Percentiles rank a stretch among this genome's conserved stretches.
These are phyloP conservation scores for Meyerozyma guilliermondii DNA, from an alignment of 1,139 yeast species.

Conservation along the genomic window DNA sequence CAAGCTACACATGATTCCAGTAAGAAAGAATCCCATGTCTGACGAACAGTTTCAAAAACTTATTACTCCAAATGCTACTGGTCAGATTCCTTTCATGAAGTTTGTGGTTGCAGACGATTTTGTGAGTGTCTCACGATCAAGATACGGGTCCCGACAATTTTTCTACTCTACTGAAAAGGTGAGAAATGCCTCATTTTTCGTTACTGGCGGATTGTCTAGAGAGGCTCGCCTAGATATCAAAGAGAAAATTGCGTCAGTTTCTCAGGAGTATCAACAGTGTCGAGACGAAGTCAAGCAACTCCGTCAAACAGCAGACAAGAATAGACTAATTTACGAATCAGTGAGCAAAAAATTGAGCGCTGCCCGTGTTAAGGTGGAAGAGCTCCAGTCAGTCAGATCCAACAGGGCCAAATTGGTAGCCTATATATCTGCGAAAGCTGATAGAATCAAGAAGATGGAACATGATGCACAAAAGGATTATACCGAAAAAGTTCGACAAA, in stretches of 20 bases:
- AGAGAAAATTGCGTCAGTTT: slow-evolving; percentile 10
- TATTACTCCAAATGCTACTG: slow-evolving; percentile 25
- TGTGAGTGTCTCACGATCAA: slow-evolving; percentile 48
- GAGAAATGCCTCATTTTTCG: slow-evolving; percentile 30
- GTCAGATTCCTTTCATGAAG: slow-evolving; percentile 42
- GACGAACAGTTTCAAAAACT: slow-evolving; percentile 35
- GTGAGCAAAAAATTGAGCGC: slow-evolving; percentile 5
- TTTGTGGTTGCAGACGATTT: slow-evolving; percentile 58
- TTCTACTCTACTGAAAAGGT: slow-evolving; percentile 36
- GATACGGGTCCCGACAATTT: slow-evolving; percentile 52
- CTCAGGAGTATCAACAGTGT: slow-evolving; percentile 11
- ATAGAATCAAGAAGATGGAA: slow-evolving; percentile 21
- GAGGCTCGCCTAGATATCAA: slow-evolving; percentile 22
- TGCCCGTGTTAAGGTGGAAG: slow-evolving; percentile 2
- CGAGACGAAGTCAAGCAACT: slow-evolving; percentile 9
- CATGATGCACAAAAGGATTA: slow-evolving; percentile 24
- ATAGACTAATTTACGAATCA: slow-evolving; percentile 4
- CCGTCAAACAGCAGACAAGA: slow-evolving; percentile 3
- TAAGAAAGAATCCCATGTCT: slow-evolving; percentile 40
- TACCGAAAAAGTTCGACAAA: slow-evolving; percentile 20
- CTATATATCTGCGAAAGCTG: slow-evolving; percentile 16
- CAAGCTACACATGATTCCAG: slow-evolving; percentile 61
- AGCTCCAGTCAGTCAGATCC: slow-evolving; percentile 15
- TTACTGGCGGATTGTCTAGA: slow-evolving; percentile 39
- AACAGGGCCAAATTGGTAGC: slow-evolving; percentile 11